Conservation (phyloP, 345 rosid species). For the Erysimum cheiranthoides region DNA sequence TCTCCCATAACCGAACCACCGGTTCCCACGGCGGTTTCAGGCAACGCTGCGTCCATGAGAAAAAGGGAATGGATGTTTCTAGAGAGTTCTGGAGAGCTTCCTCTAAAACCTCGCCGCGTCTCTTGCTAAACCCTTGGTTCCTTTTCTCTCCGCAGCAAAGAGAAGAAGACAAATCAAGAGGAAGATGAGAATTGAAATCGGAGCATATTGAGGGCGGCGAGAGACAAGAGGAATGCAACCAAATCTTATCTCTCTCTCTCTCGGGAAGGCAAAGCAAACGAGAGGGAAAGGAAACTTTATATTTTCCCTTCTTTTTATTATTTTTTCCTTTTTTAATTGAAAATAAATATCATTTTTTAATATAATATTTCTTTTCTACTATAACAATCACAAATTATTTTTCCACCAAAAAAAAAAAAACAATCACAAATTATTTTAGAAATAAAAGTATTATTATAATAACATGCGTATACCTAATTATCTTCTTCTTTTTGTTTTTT, state of each 20-base stretch:
- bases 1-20: conserved; percentile 25
- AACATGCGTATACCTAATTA: too few relatives aligned
- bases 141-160: conserved; percentile 40
- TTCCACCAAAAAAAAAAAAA: too few relatives aligned
- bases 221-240: conserved; percentile 33
- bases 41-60: conserved; percentile 19
- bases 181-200: conserved; percentile 34
- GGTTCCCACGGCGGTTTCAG: conserved; percentile 9
- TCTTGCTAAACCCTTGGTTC: conserved; percentile 13
- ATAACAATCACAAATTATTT: too few relatives aligned
- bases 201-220: conserved; percentile 28
- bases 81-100: conserved; percentile 18
- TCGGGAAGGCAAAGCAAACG: conserved; percentile 30
- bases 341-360: background rate
- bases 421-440: too few relatives aligned
- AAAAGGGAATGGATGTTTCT: conserved; percentile 22
- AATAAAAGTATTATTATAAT: too few relatives aligned
- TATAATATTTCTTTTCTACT: too few relatives aligned
- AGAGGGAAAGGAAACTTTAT: conserved; percentile 42
- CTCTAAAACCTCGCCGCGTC: background rate
- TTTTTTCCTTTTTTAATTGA: conserved; percentile 13
- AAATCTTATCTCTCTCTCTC: conserved; percentile 43
- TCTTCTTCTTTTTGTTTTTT: too few relatives aligned
- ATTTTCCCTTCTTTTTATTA: conserved; percentile 10
- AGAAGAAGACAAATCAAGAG: conserved; percentile 31